A percentile compares a stretch with the other conserved stretches of the same genome.
Conservation (phyloP, 768 basidiomycete genomes). For the Rhodotorula sphaerocarpa region DNA sequence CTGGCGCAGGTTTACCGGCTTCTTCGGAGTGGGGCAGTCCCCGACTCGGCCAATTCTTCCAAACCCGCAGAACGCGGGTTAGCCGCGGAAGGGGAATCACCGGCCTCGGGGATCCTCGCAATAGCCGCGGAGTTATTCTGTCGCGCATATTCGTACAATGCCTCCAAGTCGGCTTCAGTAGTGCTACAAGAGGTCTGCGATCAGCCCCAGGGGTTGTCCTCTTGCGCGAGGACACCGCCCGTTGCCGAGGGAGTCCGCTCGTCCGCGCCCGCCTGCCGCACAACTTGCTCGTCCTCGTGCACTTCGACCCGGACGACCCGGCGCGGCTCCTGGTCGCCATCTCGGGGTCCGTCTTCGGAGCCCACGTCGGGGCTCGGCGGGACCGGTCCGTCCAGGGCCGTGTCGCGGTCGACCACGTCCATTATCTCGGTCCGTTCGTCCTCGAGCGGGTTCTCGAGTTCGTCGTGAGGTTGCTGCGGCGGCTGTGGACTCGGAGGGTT, state of each 20-base stretch:
- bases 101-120: too few relatives aligned
- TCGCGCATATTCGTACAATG: too few relatives aligned
- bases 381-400: conserved; percentile 5
- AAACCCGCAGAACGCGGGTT: too few relatives aligned
- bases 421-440: neutral
- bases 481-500: neutral
- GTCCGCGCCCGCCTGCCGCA: conserved; percentile 5
- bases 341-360: neutral
- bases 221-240: neutral
- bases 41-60: too few relatives aligned
- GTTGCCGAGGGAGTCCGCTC: conserved; percentile 1
- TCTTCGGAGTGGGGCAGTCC: too few relatives aligned
- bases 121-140: too few relatives aligned
- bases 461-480: neutral
- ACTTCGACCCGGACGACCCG: conserved; percentile 16
- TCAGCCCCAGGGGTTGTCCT: conserved; percentile 18
- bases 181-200: neutral
- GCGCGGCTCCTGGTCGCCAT: neutral
- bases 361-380: neutral
- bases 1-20: too few relatives aligned
- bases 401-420: conserved; percentile 15
- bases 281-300: conserved; percentile 1
- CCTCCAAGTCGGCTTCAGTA: too few relatives aligned
- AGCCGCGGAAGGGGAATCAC: too few relatives aligned
- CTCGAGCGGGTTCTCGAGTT: neutral